Base-by-base conservation (phyloP, 1,284 basidiomycete genomes). In the Naganishia sp. region DNA sequence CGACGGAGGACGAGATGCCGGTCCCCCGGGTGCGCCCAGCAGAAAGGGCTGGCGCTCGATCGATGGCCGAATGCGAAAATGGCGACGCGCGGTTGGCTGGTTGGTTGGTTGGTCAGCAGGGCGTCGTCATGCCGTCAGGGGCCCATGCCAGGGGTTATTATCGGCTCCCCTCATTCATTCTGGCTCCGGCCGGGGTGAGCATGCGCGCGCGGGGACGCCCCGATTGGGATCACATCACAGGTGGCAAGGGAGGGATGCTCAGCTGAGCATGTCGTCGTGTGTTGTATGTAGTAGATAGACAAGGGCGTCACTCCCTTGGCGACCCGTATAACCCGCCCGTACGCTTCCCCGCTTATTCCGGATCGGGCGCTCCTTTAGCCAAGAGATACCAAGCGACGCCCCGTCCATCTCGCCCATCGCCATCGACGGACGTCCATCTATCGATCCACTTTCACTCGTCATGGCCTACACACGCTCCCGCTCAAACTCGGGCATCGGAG, bases 401-500 rank as follows among this genome's bases (percentile, higher is more conserved):
- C 28, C 41, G 25, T 25, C 47, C 18, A n/a, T 49, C 57, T 50
- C 39, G n/a, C 54, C 41, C 39, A 46, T 50, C 39, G n/a, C 54
- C 41, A 39, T 47, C 32, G 25, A 4, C 21, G 10, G 28, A 6
- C 21, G 18, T 18, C 25, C 3, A 31, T 6, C 4, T 43, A 4
- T 47, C 31, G 2, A 28, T 28, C 28, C 28, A 28, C 2, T 28
- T 28, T 23, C 47, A 28, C 21, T 49, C 21, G 21, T 23, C 58
- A 61, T 61, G 58, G 32, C 58, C 47, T 61, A 39, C 18, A 51
- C 47, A 11, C 58, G 58, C 41, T 50, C 58, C 10, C 47, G 58
- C 17, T 61, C 58, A 50, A 61, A 61, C 47, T 61, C 58, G 31
- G 47, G 47, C 58, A 35, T 61, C 1, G 58, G 58, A 61, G 58